These are phyloP conservation scores for Dichotomopilus funicola DNA, from an alignment of 2,329 filamentous ascomycete genomes.

Conservation along the genomic window DNA sequence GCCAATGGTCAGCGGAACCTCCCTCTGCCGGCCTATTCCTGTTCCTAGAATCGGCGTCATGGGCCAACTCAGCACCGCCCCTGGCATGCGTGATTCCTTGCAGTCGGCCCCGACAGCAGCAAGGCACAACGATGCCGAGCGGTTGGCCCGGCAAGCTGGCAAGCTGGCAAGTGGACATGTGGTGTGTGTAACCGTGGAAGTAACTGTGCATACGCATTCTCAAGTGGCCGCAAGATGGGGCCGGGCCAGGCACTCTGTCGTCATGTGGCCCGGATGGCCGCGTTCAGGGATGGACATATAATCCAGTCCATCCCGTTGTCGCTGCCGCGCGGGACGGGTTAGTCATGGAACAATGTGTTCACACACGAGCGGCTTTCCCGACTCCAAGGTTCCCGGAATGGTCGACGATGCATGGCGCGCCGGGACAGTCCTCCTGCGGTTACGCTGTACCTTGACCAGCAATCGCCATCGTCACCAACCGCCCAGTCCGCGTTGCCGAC, in stretches of 20 bases:
- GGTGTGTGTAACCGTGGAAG: too few species aligned
- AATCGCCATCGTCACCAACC: neutral
- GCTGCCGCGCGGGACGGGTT: neutral
- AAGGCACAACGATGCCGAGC: slow-evolving; percentile 11
- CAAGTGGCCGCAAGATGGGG: neutral
- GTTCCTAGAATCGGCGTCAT: slow-evolving; percentile 4
- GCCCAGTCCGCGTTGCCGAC: slow-evolving; percentile 1
- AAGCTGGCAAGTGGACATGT: too few species aligned
- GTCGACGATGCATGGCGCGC: slow-evolving; percentile 11
- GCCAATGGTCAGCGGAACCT: slow-evolving; percentile 10
- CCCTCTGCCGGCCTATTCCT: slow-evolving; percentile 13
- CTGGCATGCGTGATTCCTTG: slow-evolving; percentile 9
- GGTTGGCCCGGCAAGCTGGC: too few species aligned
- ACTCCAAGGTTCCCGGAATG: neutral
- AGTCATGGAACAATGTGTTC: too few species aligned
- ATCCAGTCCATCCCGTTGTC: slow-evolving; percentile 1
- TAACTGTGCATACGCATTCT: too few species aligned
- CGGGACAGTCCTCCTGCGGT: neutral
- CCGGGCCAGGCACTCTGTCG: slow-evolving; percentile 3
- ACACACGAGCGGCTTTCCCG: neutral
- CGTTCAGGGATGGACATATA: neutral
- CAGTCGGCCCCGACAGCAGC: neutral
- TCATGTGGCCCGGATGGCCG: slow-evolving; percentile 5
- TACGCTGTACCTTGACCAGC: slow-evolving; percentile 5
- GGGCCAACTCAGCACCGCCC: slow-evolving; percentile 10